Conservation (phyloP, 208 protist species). For the Leishmania aethiopica region DNA sequence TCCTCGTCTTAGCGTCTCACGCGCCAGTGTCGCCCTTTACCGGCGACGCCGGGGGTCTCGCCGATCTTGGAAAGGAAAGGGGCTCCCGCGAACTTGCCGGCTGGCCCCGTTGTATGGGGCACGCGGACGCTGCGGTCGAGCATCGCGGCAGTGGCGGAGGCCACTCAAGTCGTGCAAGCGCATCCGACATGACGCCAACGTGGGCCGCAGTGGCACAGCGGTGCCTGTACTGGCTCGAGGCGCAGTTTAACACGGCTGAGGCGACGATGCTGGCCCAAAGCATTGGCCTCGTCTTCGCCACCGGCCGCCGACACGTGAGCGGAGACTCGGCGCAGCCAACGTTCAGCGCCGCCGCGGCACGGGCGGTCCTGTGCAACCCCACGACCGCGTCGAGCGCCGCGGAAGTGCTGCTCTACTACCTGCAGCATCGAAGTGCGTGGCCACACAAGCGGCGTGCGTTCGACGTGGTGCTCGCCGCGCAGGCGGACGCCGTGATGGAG, state of each 20-base stretch:
- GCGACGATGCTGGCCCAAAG: not conserved
- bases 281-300: not conserved
- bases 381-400: not conserved
- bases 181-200: not conserved
- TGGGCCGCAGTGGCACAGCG: slow-evolving; percentile 12
- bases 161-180: not conserved
- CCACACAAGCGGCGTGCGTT: slow-evolving; percentile 4
- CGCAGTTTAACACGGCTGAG: slow-evolving; percentile 25
- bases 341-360: not conserved
- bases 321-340: not conserved
- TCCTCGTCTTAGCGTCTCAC: slow-evolving; percentile 32
- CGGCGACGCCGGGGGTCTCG: slow-evolving; percentile 5
- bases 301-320: not conserved
- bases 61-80: not conserved
- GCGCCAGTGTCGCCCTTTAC: slow-evolving; percentile 18
- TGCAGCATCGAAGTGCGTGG: slow-evolving; percentile 6
- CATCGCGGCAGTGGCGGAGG: not conserved
- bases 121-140: not conserved
- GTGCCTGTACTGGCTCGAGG: slow-evolving; percentile 33
- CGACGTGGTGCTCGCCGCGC: slow-evolving; percentile 18
- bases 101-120: not conserved
- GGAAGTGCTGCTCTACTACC: slow-evolving; percentile 9
- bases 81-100: not conserved
- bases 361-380: not conserved
- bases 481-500: slow-evolving; percentile 18